Percentiles rank a stretch among this genome's conserved stretches.
Evolutionary conservation across 2,329 filamentous ascomycete genomes (phyloP).

Genomic region (Purpureocillium lavendulum): DNA sequence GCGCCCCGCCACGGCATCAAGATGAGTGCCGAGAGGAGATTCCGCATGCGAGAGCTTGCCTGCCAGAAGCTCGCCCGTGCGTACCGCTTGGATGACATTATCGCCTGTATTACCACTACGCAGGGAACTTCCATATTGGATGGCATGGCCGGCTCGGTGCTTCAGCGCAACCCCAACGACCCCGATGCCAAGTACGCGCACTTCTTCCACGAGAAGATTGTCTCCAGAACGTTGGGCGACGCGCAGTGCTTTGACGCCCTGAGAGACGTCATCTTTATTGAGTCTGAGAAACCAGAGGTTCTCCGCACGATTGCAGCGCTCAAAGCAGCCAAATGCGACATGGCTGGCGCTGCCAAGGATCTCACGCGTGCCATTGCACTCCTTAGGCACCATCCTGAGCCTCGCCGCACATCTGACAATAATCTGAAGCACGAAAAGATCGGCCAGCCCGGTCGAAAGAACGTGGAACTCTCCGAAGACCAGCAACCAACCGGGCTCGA

Average conservation of each 20-base stretch:
- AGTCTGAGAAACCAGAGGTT: constrained; percentile 56
- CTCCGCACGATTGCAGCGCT: constrained; percentile 68
- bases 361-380: constrained; percentile 57
- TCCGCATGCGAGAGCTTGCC: constrained; percentile 73
- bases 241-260: constrained; percentile 60
- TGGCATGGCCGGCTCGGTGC: constrained; percentile 64
- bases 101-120: constrained; percentile 76
- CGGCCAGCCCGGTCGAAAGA: constrained; percentile 16
- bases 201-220: constrained; percentile 88
- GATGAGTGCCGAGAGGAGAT: constrained; percentile 67
- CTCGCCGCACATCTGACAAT: constrained; percentile 43
- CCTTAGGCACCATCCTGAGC: constrained; percentile 42
- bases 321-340: constrained; percentile 68
- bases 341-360: constrained; percentile 60
- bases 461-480: constrained; percentile 28
- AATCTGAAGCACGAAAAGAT: constrained; percentile 27
- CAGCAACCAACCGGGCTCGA: constrained; percentile 67
- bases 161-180: constrained; percentile 61
- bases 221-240: constrained; percentile 63
- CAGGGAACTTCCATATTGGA: constrained; percentile 70
- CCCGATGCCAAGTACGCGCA: constrained; percentile 79
- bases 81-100: constrained; percentile 76
- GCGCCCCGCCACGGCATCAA: constrained; percentile 49
- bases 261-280: constrained; percentile 56
- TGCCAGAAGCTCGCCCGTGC: constrained; percentile 69